Conservation (phyloP, 345 rosid species). For the Eucalyptus guilfoylei region DNA sequence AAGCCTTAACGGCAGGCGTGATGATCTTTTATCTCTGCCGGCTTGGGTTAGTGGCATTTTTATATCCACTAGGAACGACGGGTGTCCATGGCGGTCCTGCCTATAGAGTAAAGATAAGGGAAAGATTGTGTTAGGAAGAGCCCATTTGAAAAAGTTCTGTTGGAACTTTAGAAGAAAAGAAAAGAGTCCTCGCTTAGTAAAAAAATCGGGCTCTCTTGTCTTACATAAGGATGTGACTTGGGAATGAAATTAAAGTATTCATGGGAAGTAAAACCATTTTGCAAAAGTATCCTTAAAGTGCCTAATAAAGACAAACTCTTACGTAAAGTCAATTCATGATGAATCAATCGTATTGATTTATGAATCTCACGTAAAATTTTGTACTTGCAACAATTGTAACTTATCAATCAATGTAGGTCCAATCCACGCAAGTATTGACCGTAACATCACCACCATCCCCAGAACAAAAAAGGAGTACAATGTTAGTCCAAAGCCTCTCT, state of each 20-base stretch:
- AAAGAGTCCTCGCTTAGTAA: fast-evolving
- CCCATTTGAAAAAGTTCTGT: neutral
- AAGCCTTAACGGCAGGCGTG: neutral
- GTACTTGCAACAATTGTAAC: fast-evolving
- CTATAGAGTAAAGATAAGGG: neutral
- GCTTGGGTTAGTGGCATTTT: neutral
- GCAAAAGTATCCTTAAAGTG: neutral
- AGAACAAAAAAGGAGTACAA: neutral
- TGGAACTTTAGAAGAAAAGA: neutral
- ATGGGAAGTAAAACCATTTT: neutral
- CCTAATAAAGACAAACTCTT: neutral
- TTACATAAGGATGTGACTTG: neutral
- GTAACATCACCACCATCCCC: neutral
- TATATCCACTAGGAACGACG: neutral
- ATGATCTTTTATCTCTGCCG: neutral
- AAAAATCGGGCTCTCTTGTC: neutral
- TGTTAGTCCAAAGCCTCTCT: neutral
- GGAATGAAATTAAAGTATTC: neutral
- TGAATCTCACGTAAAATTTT: fast-evolving
- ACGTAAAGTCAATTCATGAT: neutral
- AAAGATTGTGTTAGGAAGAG: neutral
- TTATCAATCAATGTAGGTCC: neutral
- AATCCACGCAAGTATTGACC: neutral
- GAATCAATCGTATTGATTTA: fast-evolving
- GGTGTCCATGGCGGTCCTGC: neutral